Evolutionary conservation across 257 asterid species (phyloP).

Genomic region (Solanum arcanum): DNA sequence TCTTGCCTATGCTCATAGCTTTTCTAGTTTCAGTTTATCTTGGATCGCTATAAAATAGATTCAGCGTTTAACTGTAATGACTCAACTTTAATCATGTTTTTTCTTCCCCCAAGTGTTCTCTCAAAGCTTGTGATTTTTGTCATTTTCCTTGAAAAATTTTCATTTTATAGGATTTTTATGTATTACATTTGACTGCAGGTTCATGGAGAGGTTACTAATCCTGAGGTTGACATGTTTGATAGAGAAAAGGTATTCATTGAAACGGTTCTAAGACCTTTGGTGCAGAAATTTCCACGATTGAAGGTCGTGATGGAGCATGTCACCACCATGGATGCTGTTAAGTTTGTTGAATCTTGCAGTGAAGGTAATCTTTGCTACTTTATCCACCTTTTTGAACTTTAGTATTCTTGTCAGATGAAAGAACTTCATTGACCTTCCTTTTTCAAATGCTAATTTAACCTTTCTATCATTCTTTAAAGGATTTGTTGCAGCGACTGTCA

Average conservation of each 20-base stretch:
- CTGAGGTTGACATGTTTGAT: constrained; percentile 80
- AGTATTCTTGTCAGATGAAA: not conserved
- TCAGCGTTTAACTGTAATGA: not conserved
- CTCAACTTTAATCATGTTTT: not conserved
- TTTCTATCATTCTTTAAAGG: constrained; percentile 25
- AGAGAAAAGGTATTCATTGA: constrained; percentile 89
- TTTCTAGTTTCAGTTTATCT: not conserved
- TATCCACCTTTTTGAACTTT: not conserved
- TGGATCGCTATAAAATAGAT: not conserved
- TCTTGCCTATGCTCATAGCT: not conserved
- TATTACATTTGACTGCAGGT: constrained; percentile 32
- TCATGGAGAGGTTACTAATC: constrained; percentile 89
- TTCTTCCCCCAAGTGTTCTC: not conserved
- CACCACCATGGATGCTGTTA: constrained; percentile 81
- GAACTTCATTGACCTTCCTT: not conserved
- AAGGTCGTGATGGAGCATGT: constrained; percentile 97
- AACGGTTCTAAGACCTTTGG: constrained; percentile 54
- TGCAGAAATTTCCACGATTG: constrained; percentile 56
- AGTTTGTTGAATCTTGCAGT: constrained; percentile 65
- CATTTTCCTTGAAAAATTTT: not conserved
- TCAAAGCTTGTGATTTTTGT: not conserved
- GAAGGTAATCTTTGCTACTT: constrained; percentile 32
- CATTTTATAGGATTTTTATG: not conserved
- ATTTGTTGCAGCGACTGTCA: constrained; percentile 88
- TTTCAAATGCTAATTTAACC: constrained; percentile 1